Evolutionary conservation across 805 yeast species (phyloP).

Genomic region (Metschnikowia similis): DNA sequence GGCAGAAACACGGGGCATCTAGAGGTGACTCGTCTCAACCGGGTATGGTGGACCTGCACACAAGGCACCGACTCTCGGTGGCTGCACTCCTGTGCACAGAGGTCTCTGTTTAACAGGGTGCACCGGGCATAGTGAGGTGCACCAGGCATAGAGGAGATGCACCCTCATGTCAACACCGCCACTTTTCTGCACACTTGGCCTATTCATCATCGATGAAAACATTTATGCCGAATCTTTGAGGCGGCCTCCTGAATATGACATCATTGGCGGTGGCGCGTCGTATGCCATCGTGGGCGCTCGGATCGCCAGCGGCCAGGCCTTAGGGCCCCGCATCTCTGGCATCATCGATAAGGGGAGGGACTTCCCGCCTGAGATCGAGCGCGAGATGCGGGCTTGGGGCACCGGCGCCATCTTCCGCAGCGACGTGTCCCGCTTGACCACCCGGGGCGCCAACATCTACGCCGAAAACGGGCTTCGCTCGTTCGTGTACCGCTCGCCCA

Average conservation of each 20-base stretch:
- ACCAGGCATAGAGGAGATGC: not conserved
- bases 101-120: too few relatives aligned
- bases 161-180: constrained; percentile 6
- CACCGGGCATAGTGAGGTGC: too few relatives aligned
- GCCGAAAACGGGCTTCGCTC: constrained; percentile 50
- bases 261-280: constrained; percentile 90
- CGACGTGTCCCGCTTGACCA: constrained; percentile 54
- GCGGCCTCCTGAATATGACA: constrained; percentile 37
- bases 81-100: too few relatives aligned
- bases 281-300: constrained; percentile 75
- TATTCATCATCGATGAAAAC: constrained; percentile 88
- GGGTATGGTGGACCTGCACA: too few relatives aligned
- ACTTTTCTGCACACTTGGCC: constrained; percentile 68
- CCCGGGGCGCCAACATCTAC: constrained; percentile 79
- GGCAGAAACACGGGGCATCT: too few relatives aligned
- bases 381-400: constrained; percentile 54
- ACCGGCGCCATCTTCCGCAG: constrained; percentile 55
- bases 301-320: constrained; percentile 39
- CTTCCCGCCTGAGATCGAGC: constrained; percentile 51
- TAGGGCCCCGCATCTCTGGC: constrained; percentile 48
- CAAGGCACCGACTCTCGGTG: too few relatives aligned
- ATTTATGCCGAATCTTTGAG: constrained; percentile 43
- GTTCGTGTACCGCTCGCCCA: constrained; percentile 61
- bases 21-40: too few relatives aligned
- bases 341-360: constrained; percentile 79